Percentiles rank a stretch among this genome's conserved stretches.
phyloP scores from a whole-genome alignment of 345 rosid species.

The Pistacia integerrima region DNA sequence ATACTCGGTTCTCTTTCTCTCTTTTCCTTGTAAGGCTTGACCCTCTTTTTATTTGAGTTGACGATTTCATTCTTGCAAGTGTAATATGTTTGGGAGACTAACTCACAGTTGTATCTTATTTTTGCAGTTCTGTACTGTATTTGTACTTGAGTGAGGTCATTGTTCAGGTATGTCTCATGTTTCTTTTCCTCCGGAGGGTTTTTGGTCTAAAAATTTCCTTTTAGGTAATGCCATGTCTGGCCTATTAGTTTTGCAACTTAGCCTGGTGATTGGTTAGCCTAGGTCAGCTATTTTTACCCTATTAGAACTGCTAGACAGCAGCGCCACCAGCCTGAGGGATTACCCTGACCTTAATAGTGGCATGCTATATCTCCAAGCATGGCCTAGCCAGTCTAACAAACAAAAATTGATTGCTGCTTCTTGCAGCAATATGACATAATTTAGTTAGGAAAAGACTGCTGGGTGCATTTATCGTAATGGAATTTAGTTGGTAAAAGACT shows the following conservation, averaged over 20 bases:
- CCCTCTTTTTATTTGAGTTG: neutral
- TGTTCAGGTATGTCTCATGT: slow-evolving; percentile 67
- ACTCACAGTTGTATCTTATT: slow-evolving; percentile 33
- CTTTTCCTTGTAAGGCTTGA: neutral
- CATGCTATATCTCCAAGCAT: neutral
- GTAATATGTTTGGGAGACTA: slow-evolving; percentile 1
- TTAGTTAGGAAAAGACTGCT: neutral
- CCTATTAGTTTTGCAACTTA: neutral
- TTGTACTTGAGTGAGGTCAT: slow-evolving; percentile 81
- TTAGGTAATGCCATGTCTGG: neutral
- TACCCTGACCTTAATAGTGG: neutral
- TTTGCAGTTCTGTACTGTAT: slow-evolving; percentile 71
- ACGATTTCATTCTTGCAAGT: neutral
- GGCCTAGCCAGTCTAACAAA: slow-evolving; percentile 2
- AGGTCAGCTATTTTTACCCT: slow-evolving; percentile 1
- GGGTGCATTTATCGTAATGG: neutral
- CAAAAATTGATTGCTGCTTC: neutral
- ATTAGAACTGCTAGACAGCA: neutral
- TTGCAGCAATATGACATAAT: neutral
- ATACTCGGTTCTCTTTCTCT: slow-evolving; percentile 7
- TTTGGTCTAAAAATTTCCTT: neutral
- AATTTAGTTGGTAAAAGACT: neutral
- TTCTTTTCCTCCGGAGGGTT: slow-evolving; percentile 18
- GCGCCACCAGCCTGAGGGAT: neutral
- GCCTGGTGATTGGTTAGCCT: slow-evolving; percentile 8